Base-by-base conservation (phyloP, 345 rosid genomes). In the Gossypium rotundifolium region DNA sequence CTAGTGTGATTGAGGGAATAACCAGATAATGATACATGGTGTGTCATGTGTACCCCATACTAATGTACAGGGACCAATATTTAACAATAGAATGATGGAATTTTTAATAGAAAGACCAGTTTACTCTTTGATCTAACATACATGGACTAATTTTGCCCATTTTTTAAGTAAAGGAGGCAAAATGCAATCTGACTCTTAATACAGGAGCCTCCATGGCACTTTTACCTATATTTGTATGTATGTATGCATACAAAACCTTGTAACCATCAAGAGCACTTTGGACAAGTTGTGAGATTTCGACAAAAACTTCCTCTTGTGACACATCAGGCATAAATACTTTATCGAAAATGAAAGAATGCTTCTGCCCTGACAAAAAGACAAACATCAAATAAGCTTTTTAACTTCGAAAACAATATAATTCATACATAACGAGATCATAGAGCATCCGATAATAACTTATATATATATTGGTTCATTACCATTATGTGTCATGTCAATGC, bases 231-330 rank as follows among this genome's bases (percentile, higher is more conserved):
- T 33, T 33, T 33, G 4, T 55, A 55, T 20, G 5, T 20, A 55
- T 20, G 18, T 53, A 9, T 55, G 3, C 10, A 55, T 18, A 10
- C 20, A 58, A 33, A 83, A 94, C 98, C 99, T 95, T 95, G 75
- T 92, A 95, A 74, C 99, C 99, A 73, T 95, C 99, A 22, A 95
- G 96, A 80, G 99, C 98, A 83, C 99, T 95, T 75, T 95, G 99
- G 78, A 95, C 96, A 76, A 95, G 98, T 69, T 95, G 98, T 46
- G 99, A 95, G 64, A 95, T 95, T 82, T 95, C 98, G 18, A 78
- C 86, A 80, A 95, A 95, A 52, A 92, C 99, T n/a, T 91, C 97
- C 75, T 89, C 94, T 88, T 95, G 99, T 22, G 87, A 78, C 61
- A 87, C 83, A 72, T 84, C 86, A 0, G 93, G 97, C 79, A 75